phyloP scores from a whole-genome alignment of 1,284 basidiomycete species.

The Bjerkandera adusta region DNA sequence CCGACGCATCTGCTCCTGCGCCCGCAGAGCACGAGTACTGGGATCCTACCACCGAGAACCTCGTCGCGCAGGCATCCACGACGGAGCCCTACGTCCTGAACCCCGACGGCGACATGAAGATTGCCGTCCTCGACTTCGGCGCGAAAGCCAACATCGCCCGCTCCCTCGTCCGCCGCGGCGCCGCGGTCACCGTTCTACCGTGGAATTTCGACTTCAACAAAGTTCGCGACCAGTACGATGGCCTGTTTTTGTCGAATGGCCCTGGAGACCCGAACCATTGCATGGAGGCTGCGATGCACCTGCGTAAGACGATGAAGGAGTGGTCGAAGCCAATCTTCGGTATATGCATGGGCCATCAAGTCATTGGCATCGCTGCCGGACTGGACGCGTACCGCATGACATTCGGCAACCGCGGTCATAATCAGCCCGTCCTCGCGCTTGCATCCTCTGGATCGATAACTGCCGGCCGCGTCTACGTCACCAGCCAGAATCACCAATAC shows the following conservation, averaged over 20 bases:
- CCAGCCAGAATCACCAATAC: slow-evolving; percentile 95
- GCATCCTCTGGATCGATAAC: slow-evolving; percentile 89
- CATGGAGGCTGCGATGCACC: slow-evolving; percentile 80
- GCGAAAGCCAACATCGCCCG: slow-evolving; percentile 97
- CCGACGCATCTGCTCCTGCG: slow-evolving; percentile 61
- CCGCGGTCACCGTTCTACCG: slow-evolving; percentile 92
- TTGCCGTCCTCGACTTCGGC: slow-evolving; percentile 97
- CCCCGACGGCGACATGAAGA: slow-evolving; percentile 82
- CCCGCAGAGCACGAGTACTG: slow-evolving; percentile 76
- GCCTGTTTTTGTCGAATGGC: slow-evolving; percentile 95
- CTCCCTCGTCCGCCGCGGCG: slow-evolving; percentile 87
- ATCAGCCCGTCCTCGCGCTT: slow-evolving; percentile 95
- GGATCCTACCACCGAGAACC: slow-evolving; percentile 92
- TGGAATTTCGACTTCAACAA: slow-evolving; percentile 98
- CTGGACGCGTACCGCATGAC: slow-evolving; percentile 96
- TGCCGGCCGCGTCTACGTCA: slow-evolving; percentile 96
- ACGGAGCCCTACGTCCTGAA: slow-evolving; percentile 86
- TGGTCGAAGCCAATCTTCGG: slow-evolving; percentile 96
- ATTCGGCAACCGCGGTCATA: slow-evolving; percentile 99
- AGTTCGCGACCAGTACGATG: slow-evolving; percentile 89
- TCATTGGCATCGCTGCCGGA: slow-evolving; percentile 96
- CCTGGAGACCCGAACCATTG: slow-evolving; percentile 94
- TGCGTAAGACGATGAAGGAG: slow-evolving; percentile 80
- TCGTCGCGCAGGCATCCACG: slow-evolving; percentile 92
- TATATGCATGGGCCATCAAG: slow-evolving; percentile 98